Percentiles rank a stretch among this genome's conserved stretches.
Conservation (phyloP, 768 basidiomycete genomes). For the Xerocomus spinulosus region DNA sequence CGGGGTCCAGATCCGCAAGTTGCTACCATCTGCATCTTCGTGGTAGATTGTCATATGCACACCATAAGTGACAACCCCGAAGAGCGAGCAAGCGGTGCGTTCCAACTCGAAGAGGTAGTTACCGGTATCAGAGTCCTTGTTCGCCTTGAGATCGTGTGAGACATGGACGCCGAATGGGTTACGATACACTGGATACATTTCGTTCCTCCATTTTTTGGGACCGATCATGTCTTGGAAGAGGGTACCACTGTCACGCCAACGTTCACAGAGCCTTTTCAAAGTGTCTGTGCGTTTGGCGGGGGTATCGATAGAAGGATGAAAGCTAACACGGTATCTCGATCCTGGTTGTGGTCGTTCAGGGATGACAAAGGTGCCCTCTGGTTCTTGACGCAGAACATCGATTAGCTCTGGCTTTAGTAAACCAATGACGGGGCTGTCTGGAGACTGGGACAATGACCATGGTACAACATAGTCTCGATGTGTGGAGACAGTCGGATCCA, state of each 20-base stretch:
- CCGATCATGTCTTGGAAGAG: conserved; percentile 64
- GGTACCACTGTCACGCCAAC: conserved; percentile 62
- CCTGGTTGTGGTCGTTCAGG: conserved; percentile 24
- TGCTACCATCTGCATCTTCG: conserved; percentile 32
- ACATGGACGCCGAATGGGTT: conserved; percentile 57
- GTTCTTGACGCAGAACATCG: conserved; percentile 47
- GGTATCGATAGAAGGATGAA: conserved; percentile 48
- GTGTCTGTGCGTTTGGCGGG: conserved; percentile 54
- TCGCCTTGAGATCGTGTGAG: conserved; percentile 30
- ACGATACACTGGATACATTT: conserved; percentile 75
- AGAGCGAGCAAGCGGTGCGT: conserved; percentile 80
- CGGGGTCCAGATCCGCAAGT: conserved; percentile 78
- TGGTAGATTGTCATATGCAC: conserved; percentile 81
- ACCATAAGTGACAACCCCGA: conserved; percentile 88
- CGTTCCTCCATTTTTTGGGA: conserved; percentile 77
- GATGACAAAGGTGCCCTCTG: conserved; percentile 41
- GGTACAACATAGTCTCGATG: conserved; percentile 48
- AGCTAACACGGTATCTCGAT: conserved; percentile 38
- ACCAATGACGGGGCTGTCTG: conserved; percentile 54
- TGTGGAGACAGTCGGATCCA: conserved; percentile 23
- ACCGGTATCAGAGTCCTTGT: conserved; percentile 29
- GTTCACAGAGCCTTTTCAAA: conserved; percentile 64
- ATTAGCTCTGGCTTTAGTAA: conserved; percentile 56
- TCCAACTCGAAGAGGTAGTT: conserved; percentile 89
- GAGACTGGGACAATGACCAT: conserved; percentile 48